Percentiles rank a stretch among this genome's conserved stretches.
Conservation (phyloP, 1,139 yeast species). For the Kodamaea sp. region DNA sequence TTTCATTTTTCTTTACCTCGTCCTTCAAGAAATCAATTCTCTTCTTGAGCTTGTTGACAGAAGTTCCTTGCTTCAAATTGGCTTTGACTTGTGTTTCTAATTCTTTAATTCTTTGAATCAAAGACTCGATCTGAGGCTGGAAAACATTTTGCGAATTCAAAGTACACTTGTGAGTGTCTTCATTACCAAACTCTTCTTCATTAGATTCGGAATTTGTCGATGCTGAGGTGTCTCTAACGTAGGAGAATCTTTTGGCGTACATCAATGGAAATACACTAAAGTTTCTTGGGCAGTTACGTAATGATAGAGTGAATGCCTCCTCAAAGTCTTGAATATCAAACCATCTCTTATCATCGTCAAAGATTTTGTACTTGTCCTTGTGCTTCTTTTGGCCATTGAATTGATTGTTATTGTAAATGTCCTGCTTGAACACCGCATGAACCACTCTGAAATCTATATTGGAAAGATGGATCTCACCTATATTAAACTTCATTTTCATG, state of each 20-base stretch:
- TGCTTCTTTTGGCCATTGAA: constrained; percentile 6
- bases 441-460: constrained; percentile 45
- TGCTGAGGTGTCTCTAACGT: constrained; percentile 36
- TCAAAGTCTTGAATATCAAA: constrained; percentile 45
- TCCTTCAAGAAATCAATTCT: constrained; percentile 26
- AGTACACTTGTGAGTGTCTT: constrained; percentile 34
- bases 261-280: constrained; percentile 37
- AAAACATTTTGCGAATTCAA: constrained; percentile 28
- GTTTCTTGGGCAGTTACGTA: constrained; percentile 22
- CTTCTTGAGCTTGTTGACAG: constrained; percentile 15
- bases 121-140: constrained; percentile 30
- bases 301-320: constrained; percentile 37
- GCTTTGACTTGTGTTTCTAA: constrained; percentile 23
- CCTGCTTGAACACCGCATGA: constrained; percentile 32
- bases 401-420: constrained; percentile 20
- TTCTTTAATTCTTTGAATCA: constrained; percentile 29
- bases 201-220: constrained; percentile 13
- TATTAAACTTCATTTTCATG: constrained; percentile 46
- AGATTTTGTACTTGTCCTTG: constrained; percentile 23
- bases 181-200: constrained; percentile 26
- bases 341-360: constrained; percentile 42
- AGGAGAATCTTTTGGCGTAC: constrained; percentile 40
- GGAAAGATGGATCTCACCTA: constrained; percentile 43
- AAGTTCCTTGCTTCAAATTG: constrained; percentile 14
- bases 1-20: constrained; percentile 20